Evolutionary conservation across 257 asterid genomes (phyloP), one percentile per base, ranked within the genome.

Genomic region (Solanum raphanifolium): DNA sequence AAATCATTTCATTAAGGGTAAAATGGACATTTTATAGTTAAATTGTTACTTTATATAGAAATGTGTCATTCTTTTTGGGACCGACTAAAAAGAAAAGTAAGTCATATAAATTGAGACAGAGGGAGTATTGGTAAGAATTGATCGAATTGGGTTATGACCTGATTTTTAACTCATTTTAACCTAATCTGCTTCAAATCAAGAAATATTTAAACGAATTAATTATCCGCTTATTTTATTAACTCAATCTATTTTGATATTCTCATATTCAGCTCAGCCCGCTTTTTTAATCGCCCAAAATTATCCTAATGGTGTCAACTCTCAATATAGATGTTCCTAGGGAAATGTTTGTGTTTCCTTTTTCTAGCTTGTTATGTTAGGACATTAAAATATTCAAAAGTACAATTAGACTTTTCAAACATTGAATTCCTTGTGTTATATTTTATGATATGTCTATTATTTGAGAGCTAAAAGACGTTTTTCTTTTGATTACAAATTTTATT

Each of bases 191-290:
- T 43, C 52, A 43, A 43, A 10, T 43, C 52, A 43, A 43, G 6
- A 11, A 43, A 11, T 43, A 41, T 52, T 52, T 52, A 15, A 15
- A 52, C 3, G 60, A 0, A 5, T 52, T 0, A 15, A 15, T 5
- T 46, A 0, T 18, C n/a, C 2, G 1, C 3, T 6, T 0, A 55
- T 2, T 52, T 55, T 55, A 55, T 55, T 18, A 18, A 55, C 2
- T 18, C n/a, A 18, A 18, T 18, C 0, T 58, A 58, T 58, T 21
- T 58, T 3, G 12, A 58, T 58, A 58, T 58, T 58, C 2, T 58
- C 13, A 7, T 58, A 20, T 58, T 21, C 0, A 21, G 5, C 5
- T 58, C 12, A 20, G 0, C 0, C 13, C 2, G 1, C 2, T 21
- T 7, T 0, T 21, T 21, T 58, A 20, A 21, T 20, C 10, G 4